These are phyloP conservation scores for Colletotrichum trifolii DNA, from an alignment of 2,329 filamentous ascomycete species.

Conservation along the genomic window DNA sequence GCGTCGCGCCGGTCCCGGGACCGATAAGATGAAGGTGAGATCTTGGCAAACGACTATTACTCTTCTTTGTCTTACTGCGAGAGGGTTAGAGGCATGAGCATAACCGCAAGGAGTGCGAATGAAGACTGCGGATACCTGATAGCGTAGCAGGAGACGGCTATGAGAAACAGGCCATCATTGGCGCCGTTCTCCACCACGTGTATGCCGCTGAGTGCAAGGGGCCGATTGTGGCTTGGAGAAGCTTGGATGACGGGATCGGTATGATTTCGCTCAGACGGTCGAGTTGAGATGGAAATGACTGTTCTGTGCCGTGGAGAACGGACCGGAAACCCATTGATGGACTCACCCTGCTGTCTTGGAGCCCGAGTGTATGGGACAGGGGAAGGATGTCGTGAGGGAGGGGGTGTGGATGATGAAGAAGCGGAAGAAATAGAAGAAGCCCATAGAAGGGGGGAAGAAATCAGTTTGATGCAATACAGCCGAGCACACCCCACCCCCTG, in stretches of 20 bases:
- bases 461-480: constrained; percentile 21
- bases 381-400: neutral
- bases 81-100: constrained; percentile 1
- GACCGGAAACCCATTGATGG: constrained; percentile 29
- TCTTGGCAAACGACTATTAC: constrained; percentile 13
- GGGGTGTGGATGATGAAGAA: neutral
- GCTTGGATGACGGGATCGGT: constrained; percentile 19
- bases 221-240: constrained; percentile 13
- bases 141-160: constrained; percentile 8
- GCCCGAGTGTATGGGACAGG: constrained; percentile 2
- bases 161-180: constrained; percentile 12
- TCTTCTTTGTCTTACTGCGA: constrained; percentile 16
- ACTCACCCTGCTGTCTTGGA: neutral
- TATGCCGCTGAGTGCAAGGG: constrained; percentile 26
- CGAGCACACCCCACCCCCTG: neutral
- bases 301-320: constrained; percentile 17
- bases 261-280: constrained; percentile 11
- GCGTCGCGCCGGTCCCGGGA: constrained; percentile 23
- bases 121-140: neutral
- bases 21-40: constrained; percentile 17
- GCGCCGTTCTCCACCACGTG: constrained; percentile 24
- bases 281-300: neutral
- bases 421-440: constrained; percentile 7
- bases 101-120: neutral
- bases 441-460: constrained; percentile 1